These are phyloP conservation scores for Candida patagonica DNA, from an alignment of 805 yeast genomes.

Conservation along the genomic window DNA sequence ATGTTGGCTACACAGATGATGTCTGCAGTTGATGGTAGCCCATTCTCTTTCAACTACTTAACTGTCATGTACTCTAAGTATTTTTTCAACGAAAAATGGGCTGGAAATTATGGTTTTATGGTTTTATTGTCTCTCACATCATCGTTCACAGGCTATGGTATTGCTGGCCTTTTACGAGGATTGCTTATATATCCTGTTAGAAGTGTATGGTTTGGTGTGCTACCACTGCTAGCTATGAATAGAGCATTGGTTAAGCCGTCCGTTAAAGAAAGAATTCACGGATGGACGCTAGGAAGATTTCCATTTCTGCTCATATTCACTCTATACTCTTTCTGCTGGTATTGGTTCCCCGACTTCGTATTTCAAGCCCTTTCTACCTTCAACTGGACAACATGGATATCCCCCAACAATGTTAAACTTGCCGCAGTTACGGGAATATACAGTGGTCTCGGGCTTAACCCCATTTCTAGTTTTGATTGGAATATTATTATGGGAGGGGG, in stretches of 20 bases:
- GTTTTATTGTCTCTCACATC: constrained; percentile 38
- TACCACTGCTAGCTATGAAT: constrained; percentile 47
- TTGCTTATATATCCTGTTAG: constrained; percentile 36
- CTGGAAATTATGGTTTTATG: constrained; percentile 30
- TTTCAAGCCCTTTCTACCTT: constrained; percentile 54
- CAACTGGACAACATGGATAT: constrained; percentile 54
- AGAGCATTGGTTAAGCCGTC: constrained; percentile 32
- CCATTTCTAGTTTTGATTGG: constrained; percentile 36
- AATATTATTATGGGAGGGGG: constrained; percentile 20
- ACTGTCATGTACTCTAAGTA: constrained; percentile 9
- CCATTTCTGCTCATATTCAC: constrained; percentile 39
- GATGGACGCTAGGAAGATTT: constrained; percentile 52
- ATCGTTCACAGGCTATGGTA: constrained; percentile 43
- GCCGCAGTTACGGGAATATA: constrained; percentile 54
- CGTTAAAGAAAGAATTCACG: constrained; percentile 33
- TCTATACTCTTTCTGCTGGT: constrained; percentile 40
- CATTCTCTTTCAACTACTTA: constrained; percentile 27
- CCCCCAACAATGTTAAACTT: constrained; percentile 41
- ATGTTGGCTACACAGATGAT: constrained; percentile 43
- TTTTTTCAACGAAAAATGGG: constrained; percentile 12
- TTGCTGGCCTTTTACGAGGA: constrained; percentile 47
- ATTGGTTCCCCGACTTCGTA: constrained; percentile 60
- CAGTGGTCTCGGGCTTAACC: constrained; percentile 32
- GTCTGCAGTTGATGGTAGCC: constrained; percentile 38
- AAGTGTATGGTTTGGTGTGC: constrained; percentile 42